Percentiles rank a stretch among this genome's conserved stretches.
These are phyloP conservation scores for Evernia prunastri DNA, from an alignment of 495 filamentous ascomycete genomes.

Conservation along the genomic window DNA sequence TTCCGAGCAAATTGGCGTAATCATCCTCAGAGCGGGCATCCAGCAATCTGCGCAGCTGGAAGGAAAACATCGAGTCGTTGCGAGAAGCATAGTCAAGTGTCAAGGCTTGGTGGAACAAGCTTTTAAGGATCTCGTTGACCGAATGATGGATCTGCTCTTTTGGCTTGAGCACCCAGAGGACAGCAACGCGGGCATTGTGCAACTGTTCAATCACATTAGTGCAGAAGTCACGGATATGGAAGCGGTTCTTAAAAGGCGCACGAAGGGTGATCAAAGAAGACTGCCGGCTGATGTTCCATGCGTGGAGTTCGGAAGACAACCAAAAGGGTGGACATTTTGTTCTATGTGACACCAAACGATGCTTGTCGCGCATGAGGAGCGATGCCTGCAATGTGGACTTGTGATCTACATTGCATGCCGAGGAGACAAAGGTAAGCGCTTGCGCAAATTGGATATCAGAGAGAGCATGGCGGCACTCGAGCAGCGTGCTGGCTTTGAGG, in stretches of 20 bases:
- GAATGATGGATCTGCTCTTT: neutral
- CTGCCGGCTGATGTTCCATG: neutral
- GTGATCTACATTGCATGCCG: neutral
- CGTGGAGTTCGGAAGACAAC: neutral
- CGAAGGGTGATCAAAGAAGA: neutral
- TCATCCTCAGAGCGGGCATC: neutral
- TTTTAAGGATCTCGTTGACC: neutral
- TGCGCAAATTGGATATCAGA: neutral
- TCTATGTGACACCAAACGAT: neutral
- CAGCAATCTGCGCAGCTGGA: neutral
- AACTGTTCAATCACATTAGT: slow-evolving; percentile 2
- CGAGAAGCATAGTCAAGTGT: neutral
- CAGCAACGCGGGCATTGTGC: neutral
- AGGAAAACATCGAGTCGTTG: neutral
- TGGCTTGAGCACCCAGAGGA: slow-evolving; percentile 2
- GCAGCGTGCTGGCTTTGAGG: neutral
- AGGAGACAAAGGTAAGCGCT: slow-evolving; percentile 3
- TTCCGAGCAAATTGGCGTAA: neutral
- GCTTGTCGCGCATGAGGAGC: neutral
- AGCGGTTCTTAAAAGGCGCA: neutral
- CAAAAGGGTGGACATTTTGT: neutral
- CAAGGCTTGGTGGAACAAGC: neutral
- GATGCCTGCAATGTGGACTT: neutral
- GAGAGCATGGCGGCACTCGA: neutral
- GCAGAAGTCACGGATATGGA: slow-evolving; percentile 9